Base-by-base conservation (phyloP, 2,329 filamentous ascomycete species). In the Paecilomyces formosus region DNA sequence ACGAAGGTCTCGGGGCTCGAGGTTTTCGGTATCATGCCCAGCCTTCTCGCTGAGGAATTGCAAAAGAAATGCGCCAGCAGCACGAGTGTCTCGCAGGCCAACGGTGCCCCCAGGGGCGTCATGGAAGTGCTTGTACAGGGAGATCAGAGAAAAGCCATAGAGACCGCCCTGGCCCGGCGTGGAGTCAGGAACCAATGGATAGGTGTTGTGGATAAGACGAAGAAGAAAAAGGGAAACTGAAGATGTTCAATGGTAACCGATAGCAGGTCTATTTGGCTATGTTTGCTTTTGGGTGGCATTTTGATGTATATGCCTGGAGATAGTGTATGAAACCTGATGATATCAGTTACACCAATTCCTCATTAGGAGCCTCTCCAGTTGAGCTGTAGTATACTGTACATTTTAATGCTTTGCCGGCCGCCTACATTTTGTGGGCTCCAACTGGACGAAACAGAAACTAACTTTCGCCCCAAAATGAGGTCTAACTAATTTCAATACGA, bases 111-210 rank as follows among this genome's bases (percentile, higher is more conserved):
- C 64, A 82, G 82, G 64, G 84, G 84, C 0, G 75, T 87, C 1
- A 82, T 88, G 81, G 86, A 88, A 69, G 81, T 89, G 21, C 78
- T 87, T 73, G 80, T 88, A 3, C 86, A 89, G 66, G 86, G 86
- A 1, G 85, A 86, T 60, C 86, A 88, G 73, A 81, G 80, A 58
- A 81, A 83, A 61, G 82, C 81, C 15, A 77, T 88, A 18, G 74
- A 85, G 53, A 83, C 81, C 64, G 83, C 84, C 28, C 69, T 89
- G 64, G 79, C 79, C 60, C 81, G 78, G 67, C 78, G 85, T 60
- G 86, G 86, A 0, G 75, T 89, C 3, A 78, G 79, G 58, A 75
- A 72, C 59, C 79, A 81, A 61, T 88, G 84, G 83, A 76, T 88
- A 28, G 82, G 86, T 52, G 74, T 87, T n/a, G 71, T 85, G 58